Base-by-base conservation (phyloP, 1,284 basidiomycete genomes). In the Puccinia triticina region DNA sequence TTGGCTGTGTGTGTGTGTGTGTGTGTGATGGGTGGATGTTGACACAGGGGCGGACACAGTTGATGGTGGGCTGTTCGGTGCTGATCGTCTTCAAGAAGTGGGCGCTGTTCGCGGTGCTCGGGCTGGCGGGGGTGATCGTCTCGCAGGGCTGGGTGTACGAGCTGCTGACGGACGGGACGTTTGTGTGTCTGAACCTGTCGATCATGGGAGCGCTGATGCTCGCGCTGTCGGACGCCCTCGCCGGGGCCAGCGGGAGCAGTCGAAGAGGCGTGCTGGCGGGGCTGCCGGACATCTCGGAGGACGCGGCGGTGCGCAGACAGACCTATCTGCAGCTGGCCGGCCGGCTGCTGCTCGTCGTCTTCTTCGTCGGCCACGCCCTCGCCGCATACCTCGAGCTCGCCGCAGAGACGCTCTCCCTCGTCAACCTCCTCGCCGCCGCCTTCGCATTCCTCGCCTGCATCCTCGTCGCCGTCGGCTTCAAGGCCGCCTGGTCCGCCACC, bases 1-100 rank as follows among this genome's bases (percentile, higher is more conserved):
- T 11, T 4, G 8, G 10, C 34, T n/a, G 26, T 29, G 21, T 14
- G 40, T 11, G 8, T 29, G 8, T 7, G 23, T 16, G 8, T 40
- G n/a, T 72, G 4, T 43, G 12, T 43, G 40, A 43, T 43, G 4
- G 40, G 12, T 43, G 40, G 12, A 43, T 43, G 7, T 43, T 12
- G n/a, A n/a, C n/a, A n/a, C n/a, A n/a, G n/a, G n/a, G 40, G 23
- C 64, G 23, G 2, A 43, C 29, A n/a, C 59, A 79, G 77, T 67
- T 79, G 21, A 79, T 79, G 77, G 26, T 79, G 11, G 21, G 29
- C 26, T 79, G 66, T 71, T 79, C 77, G 61, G 55, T 79, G n/a
- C 26, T 79, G 37, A 71, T 79, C 29, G 37, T 79, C 8, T 67
- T 79, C 50, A 79, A 79, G 23, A 50, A 57, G 71, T 79, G 77